Evolutionary conservation across 805 yeast species (phyloP), one percentile per base, ranked within the genome.

Genomic region (Wickerhamiella lipophila): DNA sequence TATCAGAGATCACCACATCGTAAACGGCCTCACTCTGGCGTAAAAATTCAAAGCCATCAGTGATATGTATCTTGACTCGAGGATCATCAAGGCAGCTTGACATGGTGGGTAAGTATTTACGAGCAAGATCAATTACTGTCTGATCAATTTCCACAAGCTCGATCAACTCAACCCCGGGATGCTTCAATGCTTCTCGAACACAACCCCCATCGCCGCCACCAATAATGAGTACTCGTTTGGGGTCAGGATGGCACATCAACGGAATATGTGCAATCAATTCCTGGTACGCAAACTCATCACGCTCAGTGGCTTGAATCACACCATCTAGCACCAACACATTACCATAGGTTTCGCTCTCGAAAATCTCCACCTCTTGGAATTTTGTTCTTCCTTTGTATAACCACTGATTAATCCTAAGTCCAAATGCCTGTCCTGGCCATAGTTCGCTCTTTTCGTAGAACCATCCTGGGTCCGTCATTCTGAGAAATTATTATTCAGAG

Each of bases 181-280:
- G 89, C 66, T 87, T 88, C 42, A 85, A 77, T 15, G 84, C 79
- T 64, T 87, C 96, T 58, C 96, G 74, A 32, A 88, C 68, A 18
- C 87, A 95, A 53, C 96, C 96, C 55, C 96, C 95, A 64, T 87
- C 96, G 39, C 96, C 96, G 22, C 96, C 96, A 23, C 96, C 96
- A 58, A 87, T 83, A 26, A 87, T 92, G 46, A 87, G 73, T 8
- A 86, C 94, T 49, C 72, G 74, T 56, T 75, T 75, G 1, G 96
- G 96, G 38, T 70, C 59, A 3, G 77, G 76, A 66, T 87, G 96
- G 9, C 84, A 68, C 75, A 79, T 78, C 50, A 88, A 60, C 3
- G 96, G 88, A 25, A 85, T 65, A 64, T 88, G 94, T 2, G 94
- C 69, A 53, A 87, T 88, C 79, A 85, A 77, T 63, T 87, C 96